phyloP scores from a whole-genome alignment of 139 green algal species.

The Micractinium sp. region DNA sequence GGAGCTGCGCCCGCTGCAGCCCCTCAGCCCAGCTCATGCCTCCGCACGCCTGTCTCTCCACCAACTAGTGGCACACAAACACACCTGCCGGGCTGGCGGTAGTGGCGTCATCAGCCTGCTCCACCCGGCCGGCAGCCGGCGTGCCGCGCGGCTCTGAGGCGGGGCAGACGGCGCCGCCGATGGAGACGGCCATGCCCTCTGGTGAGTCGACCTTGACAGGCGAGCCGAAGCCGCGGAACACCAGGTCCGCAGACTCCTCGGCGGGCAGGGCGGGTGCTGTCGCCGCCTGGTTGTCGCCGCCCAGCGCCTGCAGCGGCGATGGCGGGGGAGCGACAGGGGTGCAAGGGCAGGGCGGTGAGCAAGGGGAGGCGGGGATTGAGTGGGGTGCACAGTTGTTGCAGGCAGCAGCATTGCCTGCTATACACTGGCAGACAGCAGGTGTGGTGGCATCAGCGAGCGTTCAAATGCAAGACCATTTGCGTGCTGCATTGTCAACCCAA shows the following conservation, averaged over 20 bases:
- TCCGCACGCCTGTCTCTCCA: too few species aligned
- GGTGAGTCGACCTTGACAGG: constrained; percentile 13
- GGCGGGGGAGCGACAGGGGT: neutral
- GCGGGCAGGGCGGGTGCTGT: neutral
- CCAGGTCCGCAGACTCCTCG: neutral
- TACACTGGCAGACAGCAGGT: neutral
- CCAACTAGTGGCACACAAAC: neutral
- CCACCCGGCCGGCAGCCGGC: neutral
- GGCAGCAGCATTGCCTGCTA: neutral
- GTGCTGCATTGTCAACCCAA: neutral
- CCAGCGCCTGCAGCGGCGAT: constrained; percentile 6
- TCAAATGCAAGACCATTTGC: too few species aligned
- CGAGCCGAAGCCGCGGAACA: constrained; percentile 29
- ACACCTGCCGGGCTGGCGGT: neutral
- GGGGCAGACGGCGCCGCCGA: neutral
- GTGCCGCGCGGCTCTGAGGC: neutral
- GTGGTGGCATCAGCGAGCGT: neutral
- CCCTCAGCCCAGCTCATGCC: too few species aligned
- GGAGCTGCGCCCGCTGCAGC: too few species aligned
- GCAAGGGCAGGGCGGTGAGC: neutral
- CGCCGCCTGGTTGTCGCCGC: neutral
- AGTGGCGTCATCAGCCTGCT: neutral
- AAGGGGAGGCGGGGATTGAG: neutral
- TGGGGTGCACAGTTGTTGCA: neutral
- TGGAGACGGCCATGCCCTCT: neutral